Evolutionary conservation across 345 rosid species (phyloP).

Genomic region (Rhizophora mangle): DNA sequence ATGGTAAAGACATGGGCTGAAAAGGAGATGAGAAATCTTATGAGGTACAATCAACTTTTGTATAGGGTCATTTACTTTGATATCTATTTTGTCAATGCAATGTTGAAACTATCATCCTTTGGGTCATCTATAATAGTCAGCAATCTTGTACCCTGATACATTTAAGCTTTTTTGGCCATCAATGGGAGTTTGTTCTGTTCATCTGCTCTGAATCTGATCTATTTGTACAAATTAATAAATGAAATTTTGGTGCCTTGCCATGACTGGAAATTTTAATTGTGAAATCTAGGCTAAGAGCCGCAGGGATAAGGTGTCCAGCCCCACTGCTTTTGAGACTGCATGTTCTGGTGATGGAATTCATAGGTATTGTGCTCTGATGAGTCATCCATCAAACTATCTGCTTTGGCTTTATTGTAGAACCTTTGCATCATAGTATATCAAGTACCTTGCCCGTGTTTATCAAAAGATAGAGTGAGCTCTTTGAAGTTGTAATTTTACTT

Average conservation of each 20-base stretch:
- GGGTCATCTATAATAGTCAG: not conserved
- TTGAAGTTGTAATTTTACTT: not conserved
- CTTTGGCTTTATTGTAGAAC: not conserved
- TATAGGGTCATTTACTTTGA: not conserved
- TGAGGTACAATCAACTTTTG: conserved; percentile 48
- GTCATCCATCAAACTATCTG: not conserved
- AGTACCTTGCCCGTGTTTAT: not conserved
- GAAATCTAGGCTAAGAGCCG: conserved; percentile 71
- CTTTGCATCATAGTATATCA: not conserved
- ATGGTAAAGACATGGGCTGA: conserved; percentile 99
- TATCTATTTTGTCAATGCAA: not conserved
- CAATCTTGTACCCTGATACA: not conserved
- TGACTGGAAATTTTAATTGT: conserved; percentile 1
- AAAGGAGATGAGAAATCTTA: conserved; percentile 92
- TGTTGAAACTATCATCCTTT: not conserved
- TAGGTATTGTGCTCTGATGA: conserved; percentile 44
- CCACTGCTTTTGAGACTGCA: conserved; percentile 74
- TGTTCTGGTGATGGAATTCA: conserved; percentile 97
- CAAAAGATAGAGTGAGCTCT: not conserved
- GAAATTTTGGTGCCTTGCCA: not conserved
- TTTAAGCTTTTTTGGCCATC: not conserved
- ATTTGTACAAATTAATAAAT: not conserved
- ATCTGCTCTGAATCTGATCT: not conserved
- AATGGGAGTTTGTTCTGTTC: not conserved
- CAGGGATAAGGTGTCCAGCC: conserved; percentile 89